Evolutionary conservation across 176 grass and related monocot species (phyloP).

Genomic region (Avena sativa): DNA sequence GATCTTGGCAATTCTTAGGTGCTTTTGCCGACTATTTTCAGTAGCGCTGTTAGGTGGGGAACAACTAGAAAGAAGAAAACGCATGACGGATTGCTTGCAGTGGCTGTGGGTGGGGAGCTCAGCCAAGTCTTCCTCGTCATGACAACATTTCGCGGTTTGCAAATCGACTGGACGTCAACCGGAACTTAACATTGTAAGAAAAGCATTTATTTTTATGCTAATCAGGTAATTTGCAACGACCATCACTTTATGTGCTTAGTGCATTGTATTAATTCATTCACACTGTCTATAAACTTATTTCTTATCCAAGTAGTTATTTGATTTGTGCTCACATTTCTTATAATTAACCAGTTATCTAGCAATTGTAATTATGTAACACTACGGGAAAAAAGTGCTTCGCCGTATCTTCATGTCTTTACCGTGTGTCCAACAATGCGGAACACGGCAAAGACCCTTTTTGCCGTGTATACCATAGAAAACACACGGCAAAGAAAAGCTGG

Average conservation of each 20-base stretch:
- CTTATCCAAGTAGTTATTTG: no score
- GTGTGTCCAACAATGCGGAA: no score
- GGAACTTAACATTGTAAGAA: background rate
- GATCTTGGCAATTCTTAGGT: background rate
- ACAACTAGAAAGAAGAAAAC: background rate
- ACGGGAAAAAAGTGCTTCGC: background rate
- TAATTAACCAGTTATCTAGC: slow-evolving; percentile 5
- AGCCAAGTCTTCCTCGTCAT: background rate
- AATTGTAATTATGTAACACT: slow-evolving; percentile 22
- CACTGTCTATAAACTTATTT: no score
- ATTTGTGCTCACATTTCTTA: background rate
- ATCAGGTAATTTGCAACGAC: no score
- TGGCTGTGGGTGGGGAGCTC: background rate
- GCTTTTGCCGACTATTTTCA: background rate
- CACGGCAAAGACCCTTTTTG: no score
- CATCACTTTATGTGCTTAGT: no score
- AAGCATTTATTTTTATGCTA: no score
- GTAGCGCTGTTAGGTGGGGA: background rate
- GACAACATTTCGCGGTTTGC: background rate
- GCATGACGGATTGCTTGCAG: background rate
- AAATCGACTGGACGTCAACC: background rate
- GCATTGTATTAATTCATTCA: no score
- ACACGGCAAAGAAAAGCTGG: no score
- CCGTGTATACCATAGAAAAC: no score
- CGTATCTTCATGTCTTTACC: no score